Evolutionary conservation across 2,329 filamentous ascomycete genomes (phyloP).

Genomic region (Aspergillus ustus): DNA sequence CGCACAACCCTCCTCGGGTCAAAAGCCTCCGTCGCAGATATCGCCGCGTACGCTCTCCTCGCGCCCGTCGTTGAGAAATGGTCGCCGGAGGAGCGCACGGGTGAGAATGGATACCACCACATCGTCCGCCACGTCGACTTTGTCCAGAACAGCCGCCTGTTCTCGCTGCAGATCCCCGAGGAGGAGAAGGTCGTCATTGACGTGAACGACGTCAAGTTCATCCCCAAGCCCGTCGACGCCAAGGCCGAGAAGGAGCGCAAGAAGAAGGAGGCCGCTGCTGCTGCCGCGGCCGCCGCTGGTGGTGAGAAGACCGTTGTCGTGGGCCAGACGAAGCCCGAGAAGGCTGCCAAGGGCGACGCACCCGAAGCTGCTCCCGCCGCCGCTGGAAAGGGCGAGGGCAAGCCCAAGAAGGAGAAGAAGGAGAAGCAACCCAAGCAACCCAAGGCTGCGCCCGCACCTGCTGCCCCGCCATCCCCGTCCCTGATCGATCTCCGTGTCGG

Average conservation of each 20-base stretch:
- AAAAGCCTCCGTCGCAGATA: conserved; percentile 87
- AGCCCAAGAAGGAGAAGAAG: conserved; percentile 59
- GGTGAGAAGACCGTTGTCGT: conserved; percentile 43
- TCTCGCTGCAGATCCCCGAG: conserved; percentile 71
- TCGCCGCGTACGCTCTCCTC: conserved; percentile 79
- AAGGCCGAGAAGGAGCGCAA: conserved; percentile 96
- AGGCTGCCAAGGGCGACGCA: conserved; percentile 55
- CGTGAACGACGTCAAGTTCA: conserved; percentile 77
- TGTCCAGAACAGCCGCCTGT: conserved; percentile 80
- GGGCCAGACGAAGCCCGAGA: conserved; percentile 47
- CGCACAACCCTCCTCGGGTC: conserved; percentile 86
- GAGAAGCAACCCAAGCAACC: conserved; percentile 74
- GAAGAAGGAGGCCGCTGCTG: conserved; percentile 85
- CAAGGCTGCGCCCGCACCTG: conserved; percentile 71
- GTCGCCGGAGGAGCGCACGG: conserved; percentile 84
- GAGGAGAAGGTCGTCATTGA: conserved; percentile 79
- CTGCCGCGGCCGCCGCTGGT: conserved; percentile 38
- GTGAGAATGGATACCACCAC: conserved; percentile 85
- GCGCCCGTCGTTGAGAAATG: conserved; percentile 77
- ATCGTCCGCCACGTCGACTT: conserved; percentile 92
- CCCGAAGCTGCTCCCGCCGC: conserved; percentile 53
- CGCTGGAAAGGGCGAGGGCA: conserved; percentile 48
- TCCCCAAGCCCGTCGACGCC: conserved; percentile 85
- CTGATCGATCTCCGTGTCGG: conserved; percentile 95
- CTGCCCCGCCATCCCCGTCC: conserved; percentile 78